Percentiles rank a stretch among this genome's conserved stretches.
These are phyloP conservation scores for Salix caprea DNA, from an alignment of 345 rosid species.

Conservation along the genomic window DNA sequence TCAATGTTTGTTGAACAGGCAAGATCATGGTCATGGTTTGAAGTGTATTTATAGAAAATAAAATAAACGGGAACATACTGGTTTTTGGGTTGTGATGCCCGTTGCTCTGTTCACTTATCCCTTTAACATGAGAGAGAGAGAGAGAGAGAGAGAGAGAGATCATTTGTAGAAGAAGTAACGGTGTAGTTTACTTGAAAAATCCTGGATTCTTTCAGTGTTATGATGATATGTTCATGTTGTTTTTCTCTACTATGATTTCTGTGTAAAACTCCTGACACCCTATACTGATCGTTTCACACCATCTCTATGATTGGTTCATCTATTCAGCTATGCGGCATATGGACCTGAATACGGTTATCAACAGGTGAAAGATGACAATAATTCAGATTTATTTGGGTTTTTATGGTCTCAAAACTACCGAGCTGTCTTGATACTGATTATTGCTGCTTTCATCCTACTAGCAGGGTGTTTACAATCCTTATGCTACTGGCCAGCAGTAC, in stretches of 20 bases:
- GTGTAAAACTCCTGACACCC: not conserved
- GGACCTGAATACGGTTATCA: conserved; percentile 76
- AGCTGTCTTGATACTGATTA: conserved; percentile 1
- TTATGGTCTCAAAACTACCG: not conserved
- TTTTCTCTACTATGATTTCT: conserved; percentile 7
- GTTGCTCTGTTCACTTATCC: conserved; percentile 8
- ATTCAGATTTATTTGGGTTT: not conserved
- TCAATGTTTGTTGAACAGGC: conserved; percentile 63
- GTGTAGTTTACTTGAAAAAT: conserved; percentile 3
- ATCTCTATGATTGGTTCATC: conserved; percentile 9
- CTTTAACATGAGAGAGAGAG: not conserved
- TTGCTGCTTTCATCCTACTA: conserved; percentile 15
- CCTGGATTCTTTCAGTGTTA: conserved; percentile 1
- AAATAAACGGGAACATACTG: not conserved
- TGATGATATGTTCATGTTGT: not conserved
- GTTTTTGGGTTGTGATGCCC: conserved; percentile 20
- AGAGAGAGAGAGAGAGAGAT: conserved; percentile 15
- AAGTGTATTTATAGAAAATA: not conserved
- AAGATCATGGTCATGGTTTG: conserved; percentile 41
- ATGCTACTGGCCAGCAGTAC: conserved; percentile 64
- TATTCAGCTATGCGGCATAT: conserved; percentile 67
- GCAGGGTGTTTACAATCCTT: conserved; percentile 70
- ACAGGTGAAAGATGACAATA: conserved; percentile 47
- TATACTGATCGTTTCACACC: not conserved
- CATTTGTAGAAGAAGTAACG: conserved; percentile 12